Percentiles rank a stretch among this genome's conserved stretches.
phyloP scores from a whole-genome alignment of 2,329 filamentous ascomycete genomes.

The Cladosporium sp. region DNA sequence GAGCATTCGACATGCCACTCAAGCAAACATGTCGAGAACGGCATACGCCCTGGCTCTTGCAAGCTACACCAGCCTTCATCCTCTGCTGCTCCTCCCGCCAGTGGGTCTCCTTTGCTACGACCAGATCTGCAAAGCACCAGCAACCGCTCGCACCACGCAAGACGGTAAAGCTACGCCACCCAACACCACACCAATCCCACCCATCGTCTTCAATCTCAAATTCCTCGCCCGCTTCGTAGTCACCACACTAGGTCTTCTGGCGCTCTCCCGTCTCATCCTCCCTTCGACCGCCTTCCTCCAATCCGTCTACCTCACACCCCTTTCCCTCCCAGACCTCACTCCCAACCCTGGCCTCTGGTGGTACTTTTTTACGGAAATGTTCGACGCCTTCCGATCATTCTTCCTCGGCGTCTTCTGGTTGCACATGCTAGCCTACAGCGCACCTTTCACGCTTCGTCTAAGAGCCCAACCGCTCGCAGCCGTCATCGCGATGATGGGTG shows the following conservation, averaged over 20 bases:
- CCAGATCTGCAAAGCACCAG: conserved; percentile 18
- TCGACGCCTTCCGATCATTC: conserved; percentile 94
- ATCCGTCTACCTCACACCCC: conserved; percentile 88
- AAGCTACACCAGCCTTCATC: conserved; percentile 88
- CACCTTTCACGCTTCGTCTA: conserved; percentile 76
- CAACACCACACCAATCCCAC: conserved; percentile 14
- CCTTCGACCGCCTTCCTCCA: conserved; percentile 81
- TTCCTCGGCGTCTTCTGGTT: conserved; percentile 98
- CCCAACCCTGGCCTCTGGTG: conserved; percentile 97
- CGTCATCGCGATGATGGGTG: conserved; percentile 75
- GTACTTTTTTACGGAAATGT: conserved; percentile 99
- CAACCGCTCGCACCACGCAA: not conserved
- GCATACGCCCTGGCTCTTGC: conserved; percentile 84
- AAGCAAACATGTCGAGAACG: conserved; percentile 65
- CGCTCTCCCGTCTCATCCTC: conserved; percentile 67
- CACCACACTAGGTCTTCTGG: conserved; percentile 59
- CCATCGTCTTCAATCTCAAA: conserved; percentile 25
- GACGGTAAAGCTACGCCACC: not conserved
- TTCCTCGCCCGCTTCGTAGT: conserved; percentile 55
- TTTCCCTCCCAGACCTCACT: conserved; percentile 85
- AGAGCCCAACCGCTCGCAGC: conserved; percentile 83
- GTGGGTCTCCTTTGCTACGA: conserved; percentile 78
- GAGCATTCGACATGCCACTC: conserved; percentile 74
- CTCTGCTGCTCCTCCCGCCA: conserved; percentile 77
- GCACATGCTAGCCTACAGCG: conserved; percentile 84